These are phyloP conservation scores for Hibiscus trionum DNA, from an alignment of 345 rosid species.

Conservation along the genomic window DNA sequence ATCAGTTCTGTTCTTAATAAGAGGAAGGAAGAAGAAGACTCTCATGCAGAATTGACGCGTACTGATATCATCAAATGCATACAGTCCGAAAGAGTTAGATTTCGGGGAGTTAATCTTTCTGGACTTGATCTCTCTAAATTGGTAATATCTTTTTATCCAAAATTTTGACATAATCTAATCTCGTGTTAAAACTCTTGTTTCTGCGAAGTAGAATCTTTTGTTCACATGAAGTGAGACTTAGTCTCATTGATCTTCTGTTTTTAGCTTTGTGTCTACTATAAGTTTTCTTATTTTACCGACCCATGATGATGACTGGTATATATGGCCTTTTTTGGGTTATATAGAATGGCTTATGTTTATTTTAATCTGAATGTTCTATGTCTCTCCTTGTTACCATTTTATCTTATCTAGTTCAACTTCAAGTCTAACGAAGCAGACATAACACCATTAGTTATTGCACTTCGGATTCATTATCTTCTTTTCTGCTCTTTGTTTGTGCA, in stretches of 20 bases:
- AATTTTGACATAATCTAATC: neutral
- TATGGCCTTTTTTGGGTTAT: neutral
- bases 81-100: slow-evolving; percentile 66
- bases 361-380: neutral
- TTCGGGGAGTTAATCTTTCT: slow-evolving; percentile 82
- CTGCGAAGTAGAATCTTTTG: neutral
- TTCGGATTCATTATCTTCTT: slow-evolving; percentile 1
- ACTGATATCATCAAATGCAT: slow-evolving; percentile 82
- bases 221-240: neutral
- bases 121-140: slow-evolving; percentile 91
- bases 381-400: neutral
- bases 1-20: slow-evolving; percentile 34
- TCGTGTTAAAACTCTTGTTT: neutral
- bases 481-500: slow-evolving; percentile 21
- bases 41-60: slow-evolving; percentile 60
- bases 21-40: slow-evolving; percentile 48
- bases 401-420: neutral
- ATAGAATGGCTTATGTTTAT: neutral
- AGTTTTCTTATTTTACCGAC: neutral
- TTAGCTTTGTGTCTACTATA: neutral
- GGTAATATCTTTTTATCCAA: slow-evolving; percentile 38
- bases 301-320: neutral
- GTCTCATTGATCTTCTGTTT: neutral
- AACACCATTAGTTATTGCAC: neutral
- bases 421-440: neutral